These are phyloP conservation scores for Leishmania tarentolae DNA, from an alignment of 208 protist genomes.

Conservation along the genomic window DNA sequence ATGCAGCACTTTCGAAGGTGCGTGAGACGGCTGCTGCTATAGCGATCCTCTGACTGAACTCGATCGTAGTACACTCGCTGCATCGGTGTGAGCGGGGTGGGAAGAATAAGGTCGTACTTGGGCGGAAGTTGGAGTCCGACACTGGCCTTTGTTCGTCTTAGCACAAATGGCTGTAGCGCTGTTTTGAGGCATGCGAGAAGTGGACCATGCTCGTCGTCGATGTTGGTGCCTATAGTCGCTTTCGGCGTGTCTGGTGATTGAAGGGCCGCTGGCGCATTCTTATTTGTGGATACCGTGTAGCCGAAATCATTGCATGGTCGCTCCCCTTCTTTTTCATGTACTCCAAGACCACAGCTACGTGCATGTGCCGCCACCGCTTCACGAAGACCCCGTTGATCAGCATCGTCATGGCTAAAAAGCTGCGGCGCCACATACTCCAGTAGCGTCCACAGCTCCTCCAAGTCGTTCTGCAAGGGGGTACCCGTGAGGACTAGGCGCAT, in stretches of 20 bases:
- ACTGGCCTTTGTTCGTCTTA: conserved; percentile 52
- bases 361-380: conserved; percentile 35
- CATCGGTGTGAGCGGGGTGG: conserved; percentile 81
- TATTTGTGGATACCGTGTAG: neutral
- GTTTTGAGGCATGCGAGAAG: conserved; percentile 23
- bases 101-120: conserved; percentile 66
- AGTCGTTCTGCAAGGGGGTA: conserved; percentile 97
- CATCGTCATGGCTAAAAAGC: conserved; percentile 67
- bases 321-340: neutral
- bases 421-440: conserved; percentile 98
- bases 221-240: neutral
- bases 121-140: conserved; percentile 51
- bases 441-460: conserved; percentile 98
- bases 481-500: conserved; percentile 95
- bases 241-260: neutral
- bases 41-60: conserved; percentile 26
- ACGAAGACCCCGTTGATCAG: conserved; percentile 42
- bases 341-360: neutral
- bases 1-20: conserved; percentile 56
- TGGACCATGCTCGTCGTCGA: neutral
- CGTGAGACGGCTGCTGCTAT: conserved; percentile 34
- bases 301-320: neutral
- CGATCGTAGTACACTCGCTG: conserved; percentile 90
- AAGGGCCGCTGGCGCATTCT: neutral
- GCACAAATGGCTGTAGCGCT: conserved; percentile 47